phyloP scores from a whole-genome alignment of 257 asterid species.

The Solanum habrochaites region DNA sequence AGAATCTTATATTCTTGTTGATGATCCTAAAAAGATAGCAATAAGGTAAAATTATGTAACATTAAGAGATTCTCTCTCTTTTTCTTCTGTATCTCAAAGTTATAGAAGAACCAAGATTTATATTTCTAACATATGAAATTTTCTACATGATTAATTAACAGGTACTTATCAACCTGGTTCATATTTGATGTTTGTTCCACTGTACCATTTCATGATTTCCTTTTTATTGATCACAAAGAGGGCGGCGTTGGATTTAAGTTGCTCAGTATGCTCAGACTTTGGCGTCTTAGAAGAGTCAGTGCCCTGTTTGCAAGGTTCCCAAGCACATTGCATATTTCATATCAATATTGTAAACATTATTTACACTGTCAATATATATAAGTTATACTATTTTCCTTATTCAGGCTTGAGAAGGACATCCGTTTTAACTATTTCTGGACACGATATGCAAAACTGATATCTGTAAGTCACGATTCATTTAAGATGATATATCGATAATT shows the following conservation, averaged over 20 bases:
- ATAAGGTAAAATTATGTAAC: slow-evolving; percentile 34
- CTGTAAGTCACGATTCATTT: slow-evolving; percentile 33
- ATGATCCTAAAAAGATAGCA: slow-evolving; percentile 54
- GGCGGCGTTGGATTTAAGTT: slow-evolving; percentile 52
- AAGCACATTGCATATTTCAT: neutral
- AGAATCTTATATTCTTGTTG: slow-evolving; percentile 60
- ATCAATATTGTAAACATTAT: neutral
- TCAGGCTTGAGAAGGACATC: slow-evolving; percentile 86
- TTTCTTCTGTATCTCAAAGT: neutral
- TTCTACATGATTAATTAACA: slow-evolving; percentile 16
- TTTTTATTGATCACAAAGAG: slow-evolving; percentile 45
- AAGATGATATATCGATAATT: neutral
- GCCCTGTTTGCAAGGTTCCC: slow-evolving; percentile 64
- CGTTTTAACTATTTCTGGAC: slow-evolving; percentile 91
- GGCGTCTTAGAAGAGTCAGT: slow-evolving; percentile 96
- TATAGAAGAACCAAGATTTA: neutral
- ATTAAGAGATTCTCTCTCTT: neutral
- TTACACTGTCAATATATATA: neutral
- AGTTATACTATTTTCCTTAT: neutral
- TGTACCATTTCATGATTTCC: slow-evolving; percentile 53
- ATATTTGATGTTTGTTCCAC: slow-evolving; percentile 74
- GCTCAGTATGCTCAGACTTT: slow-evolving; percentile 82
- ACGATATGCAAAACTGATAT: slow-evolving; percentile 65
- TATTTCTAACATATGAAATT: neutral
- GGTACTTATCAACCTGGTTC: slow-evolving; percentile 85